These are phyloP conservation scores for Backusella macrospora DNA, from an alignment of 192 early-diverging fungal genomes.

Conservation along the genomic window DNA sequence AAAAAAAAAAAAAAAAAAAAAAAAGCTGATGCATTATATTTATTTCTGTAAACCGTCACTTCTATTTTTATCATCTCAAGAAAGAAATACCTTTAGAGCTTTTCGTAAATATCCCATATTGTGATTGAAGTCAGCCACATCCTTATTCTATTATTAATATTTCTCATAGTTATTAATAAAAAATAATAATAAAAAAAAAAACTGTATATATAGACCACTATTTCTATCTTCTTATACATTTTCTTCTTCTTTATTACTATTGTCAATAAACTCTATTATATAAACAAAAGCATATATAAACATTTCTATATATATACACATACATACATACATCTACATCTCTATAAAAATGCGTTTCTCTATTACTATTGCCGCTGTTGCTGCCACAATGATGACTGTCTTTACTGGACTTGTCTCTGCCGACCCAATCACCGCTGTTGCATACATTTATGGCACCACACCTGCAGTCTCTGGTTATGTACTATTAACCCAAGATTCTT, in stretches of 20 bases:
- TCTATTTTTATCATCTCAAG: background rate
- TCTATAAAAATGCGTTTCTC: conserved; percentile 4
- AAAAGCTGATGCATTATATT: conserved; percentile 13
- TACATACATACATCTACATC: too few species aligned
- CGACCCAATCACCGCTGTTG: conserved; percentile 1
- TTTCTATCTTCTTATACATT: background rate
- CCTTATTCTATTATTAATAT: background rate
- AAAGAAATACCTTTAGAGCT: background rate
- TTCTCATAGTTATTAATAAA: background rate
- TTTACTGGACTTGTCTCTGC: background rate
- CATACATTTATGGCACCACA: background rate
- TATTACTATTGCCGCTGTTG: background rate
- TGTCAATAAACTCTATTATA: background rate
- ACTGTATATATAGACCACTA: background rate
- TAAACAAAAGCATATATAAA: too few species aligned
- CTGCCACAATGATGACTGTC: background rate
- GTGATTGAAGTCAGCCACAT: background rate
- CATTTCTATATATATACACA: too few species aligned
- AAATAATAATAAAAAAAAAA: too few species aligned
- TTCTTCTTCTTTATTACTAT: background rate
- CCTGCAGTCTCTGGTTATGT: conserved; percentile 66
- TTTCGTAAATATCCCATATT: background rate
- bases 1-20: background rate
- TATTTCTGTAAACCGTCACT: background rate
- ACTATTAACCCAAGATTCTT: conserved; percentile 68